Evolutionary conservation across 1,284 basidiomycete species (phyloP), one percentile per base, ranked within the genome.

Genomic region (Porphyrellus sp.): DNA sequence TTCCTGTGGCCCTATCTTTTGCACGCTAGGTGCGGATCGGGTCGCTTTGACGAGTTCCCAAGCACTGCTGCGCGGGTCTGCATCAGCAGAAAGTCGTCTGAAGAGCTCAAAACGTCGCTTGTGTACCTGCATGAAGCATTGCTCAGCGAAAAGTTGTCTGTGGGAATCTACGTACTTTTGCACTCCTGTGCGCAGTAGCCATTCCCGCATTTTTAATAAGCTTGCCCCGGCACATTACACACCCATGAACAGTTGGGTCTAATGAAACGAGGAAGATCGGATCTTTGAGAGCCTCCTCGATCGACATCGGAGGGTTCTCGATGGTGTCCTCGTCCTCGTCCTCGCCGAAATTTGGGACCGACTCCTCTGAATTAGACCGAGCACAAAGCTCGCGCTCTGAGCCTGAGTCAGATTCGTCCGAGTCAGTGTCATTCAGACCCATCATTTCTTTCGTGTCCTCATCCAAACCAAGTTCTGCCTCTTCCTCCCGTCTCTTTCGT

Each of bases 191-290:
- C 12, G 79, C 70, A 52, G 77, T 71, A 15, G 79, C 74, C 81
- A 89, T 85, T 48, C 74, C 75, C 13, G 64, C 55, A 49, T 81
- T 80, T 69, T 91, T 91, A 48, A 93, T 74, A 18, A 78, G 61
- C 64, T 88, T 91, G 30, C 83, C 83, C 6, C 86, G 89, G 68
- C 91, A 93, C 9, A 88, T 65, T 5, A 88, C 76, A 63, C 91
- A 93, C 25, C 74, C 77, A 57, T 77, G 76, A 27, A 79, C 61
- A 20, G 77, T 77, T 21, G 80, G 74, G 46, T 82, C 74, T 11
- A 78, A 55, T 3, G 80, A 79, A 27, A 84, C 68, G 56, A 78
- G 63, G 65, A 86, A 89, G 35, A 91, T 67, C 0, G 91, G 86
- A 52, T 86, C 74, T 12, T 69, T 68, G 33, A 88, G 72, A 12